These are phyloP conservation scores for Camellia granthamiana DNA, from an alignment of 148 eudicot genomes.

Conservation along the genomic window DNA sequence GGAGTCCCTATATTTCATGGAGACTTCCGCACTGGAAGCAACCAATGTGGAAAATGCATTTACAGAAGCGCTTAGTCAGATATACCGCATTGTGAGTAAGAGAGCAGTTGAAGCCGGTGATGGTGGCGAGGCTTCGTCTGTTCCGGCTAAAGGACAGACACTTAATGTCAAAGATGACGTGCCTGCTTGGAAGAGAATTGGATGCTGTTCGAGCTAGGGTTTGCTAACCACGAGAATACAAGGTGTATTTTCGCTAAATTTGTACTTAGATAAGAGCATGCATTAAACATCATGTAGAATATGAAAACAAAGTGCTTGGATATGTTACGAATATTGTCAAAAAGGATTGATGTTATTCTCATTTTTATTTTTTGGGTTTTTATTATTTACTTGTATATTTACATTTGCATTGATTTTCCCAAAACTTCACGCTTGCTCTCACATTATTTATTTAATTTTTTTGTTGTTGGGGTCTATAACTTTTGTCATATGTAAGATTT, in stretches of 20 bases:
- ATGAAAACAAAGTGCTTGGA: not conserved
- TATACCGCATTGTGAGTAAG: conserved; percentile 53
- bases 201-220: conserved; percentile 67
- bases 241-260: not conserved
- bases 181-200: conserved; percentile 64
- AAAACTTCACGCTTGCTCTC: too few species aligned
- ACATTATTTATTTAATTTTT: too few species aligned
- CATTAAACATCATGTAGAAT: conserved; percentile 2
- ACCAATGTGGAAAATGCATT: too few species aligned
- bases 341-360: too few species aligned
- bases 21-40: too few species aligned
- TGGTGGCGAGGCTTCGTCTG: conserved; percentile 45
- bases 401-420: too few species aligned
- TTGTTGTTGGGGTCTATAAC: too few species aligned
- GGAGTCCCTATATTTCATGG: too few species aligned
- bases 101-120: conserved; percentile 77
- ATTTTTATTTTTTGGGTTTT: not conserved
- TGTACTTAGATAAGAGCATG: too few species aligned
- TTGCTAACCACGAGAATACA: not conserved
- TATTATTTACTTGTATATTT: too few species aligned
- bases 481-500: too few species aligned
- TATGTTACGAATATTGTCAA: not conserved
- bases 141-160: conserved; percentile 65
- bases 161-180: conserved; percentile 55
- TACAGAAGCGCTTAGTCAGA: too few species aligned